These are phyloP conservation scores for Conticribra guillardii DNA, from an alignment of 108 stramenopile species.

Conservation along the genomic window DNA sequence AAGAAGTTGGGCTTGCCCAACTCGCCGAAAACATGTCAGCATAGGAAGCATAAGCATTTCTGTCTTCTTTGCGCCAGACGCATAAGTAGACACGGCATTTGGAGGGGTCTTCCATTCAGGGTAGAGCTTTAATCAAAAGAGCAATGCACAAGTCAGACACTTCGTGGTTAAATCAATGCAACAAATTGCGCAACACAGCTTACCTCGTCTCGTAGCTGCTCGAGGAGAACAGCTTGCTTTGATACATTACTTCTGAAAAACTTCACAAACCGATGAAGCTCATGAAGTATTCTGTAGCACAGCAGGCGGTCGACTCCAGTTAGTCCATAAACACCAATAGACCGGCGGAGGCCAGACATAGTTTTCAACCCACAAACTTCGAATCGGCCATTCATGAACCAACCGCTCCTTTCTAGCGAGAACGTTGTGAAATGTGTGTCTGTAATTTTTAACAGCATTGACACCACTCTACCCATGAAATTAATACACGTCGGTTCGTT, in stretches of 20 bases:
- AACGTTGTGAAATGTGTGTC: constrained; percentile 52
- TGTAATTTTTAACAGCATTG: constrained; percentile 55
- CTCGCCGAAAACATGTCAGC: constrained; percentile 52
- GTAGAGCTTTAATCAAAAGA: constrained; percentile 30
- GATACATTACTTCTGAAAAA: constrained; percentile 43
- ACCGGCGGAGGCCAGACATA: constrained; percentile 34
- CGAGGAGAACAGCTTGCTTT: constrained; percentile 41
- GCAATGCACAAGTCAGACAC: too few species aligned
- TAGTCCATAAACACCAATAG: constrained; percentile 62
- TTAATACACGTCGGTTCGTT: constrained; percentile 47
- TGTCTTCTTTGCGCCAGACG: constrained; percentile 49
- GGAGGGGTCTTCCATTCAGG: constrained; percentile 50
- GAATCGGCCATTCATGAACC: constrained; percentile 47
- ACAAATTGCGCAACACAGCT: constrained; percentile 9
- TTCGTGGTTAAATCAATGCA: too few species aligned
- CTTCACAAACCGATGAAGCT: constrained; percentile 53
- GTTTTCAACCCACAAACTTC: constrained; percentile 51
- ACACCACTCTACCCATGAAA: constrained; percentile 62
- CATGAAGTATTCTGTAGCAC: constrained; percentile 53
- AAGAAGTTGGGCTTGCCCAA: constrained; percentile 71
- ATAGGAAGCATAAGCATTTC: constrained; percentile 63
- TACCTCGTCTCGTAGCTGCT: constrained; percentile 45
- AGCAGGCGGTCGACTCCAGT: constrained; percentile 61
- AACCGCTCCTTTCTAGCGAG: constrained; percentile 50
- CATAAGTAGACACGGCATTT: constrained; percentile 45